Conservation (phyloP, 345 rosid species). For the Syzygium jambos region DNA sequence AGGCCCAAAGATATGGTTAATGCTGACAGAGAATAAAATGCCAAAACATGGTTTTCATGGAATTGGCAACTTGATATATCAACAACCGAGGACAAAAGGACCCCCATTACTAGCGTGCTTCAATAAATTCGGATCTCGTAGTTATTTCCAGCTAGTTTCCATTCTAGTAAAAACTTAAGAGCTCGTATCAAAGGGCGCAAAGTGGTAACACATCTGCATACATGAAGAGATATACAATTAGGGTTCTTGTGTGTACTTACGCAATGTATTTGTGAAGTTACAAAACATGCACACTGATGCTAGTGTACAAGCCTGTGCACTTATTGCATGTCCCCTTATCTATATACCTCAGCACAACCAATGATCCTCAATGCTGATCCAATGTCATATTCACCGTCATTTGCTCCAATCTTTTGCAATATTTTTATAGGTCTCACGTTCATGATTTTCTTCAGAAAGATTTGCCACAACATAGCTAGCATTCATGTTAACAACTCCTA, state of each 20-base stretch:
- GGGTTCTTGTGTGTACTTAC: not conserved
- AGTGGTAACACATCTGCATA: not conserved
- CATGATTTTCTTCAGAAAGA: not conserved
- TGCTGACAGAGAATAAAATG: not conserved
- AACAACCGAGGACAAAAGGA: not conserved
- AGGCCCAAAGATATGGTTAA: not conserved
- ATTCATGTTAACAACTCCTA: not conserved
- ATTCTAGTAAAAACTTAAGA: not conserved
- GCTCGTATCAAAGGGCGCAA: not conserved
- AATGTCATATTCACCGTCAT: not conserved
- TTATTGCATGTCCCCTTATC: not conserved
- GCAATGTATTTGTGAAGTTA: not conserved
- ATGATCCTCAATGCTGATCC: not conserved
- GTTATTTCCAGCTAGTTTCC: not conserved
- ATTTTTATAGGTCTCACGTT: not conserved
- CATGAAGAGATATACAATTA: not conserved
- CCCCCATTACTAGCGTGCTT: not conserved
- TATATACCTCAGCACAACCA: not conserved
- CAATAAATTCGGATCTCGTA: not conserved
- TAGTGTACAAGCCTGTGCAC: not conserved
- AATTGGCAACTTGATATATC: not conserved
- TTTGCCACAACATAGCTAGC: not conserved
- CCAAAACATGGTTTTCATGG: not conserved
- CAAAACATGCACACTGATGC: not conserved
- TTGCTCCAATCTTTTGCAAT: not conserved